phyloP scores from a whole-genome alignment of 495 filamentous ascomycete genomes.

The Neurospora africana region DNA sequence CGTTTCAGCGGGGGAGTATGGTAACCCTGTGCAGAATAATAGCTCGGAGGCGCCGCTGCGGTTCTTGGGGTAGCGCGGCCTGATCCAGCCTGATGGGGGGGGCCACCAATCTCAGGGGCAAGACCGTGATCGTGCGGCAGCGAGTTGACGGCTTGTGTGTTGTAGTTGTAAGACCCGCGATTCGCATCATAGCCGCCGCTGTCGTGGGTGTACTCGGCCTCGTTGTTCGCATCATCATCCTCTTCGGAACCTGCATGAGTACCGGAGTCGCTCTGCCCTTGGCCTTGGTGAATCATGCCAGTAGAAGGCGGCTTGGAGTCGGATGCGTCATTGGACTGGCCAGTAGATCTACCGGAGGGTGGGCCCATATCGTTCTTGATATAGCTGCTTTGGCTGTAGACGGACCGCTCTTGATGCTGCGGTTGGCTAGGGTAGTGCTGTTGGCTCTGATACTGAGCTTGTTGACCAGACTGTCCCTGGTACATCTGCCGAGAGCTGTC shows the following conservation, averaged over 20 bases:
- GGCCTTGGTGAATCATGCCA: conserved; percentile 44
- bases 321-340: conserved; percentile 45
- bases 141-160: conserved; percentile 49
- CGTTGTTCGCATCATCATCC: conserved; percentile 67
- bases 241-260: conserved; percentile 52
- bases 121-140: conserved; percentile 65
- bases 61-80: conserved; percentile 83
- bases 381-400: conserved; percentile 61
- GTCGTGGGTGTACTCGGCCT: conserved; percentile 73
- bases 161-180: conserved; percentile 67
- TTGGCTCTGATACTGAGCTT: conserved; percentile 50
- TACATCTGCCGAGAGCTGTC: conserved; percentile 74
- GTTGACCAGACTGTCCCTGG: conserved; percentile 58
- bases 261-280: conserved; percentile 44
- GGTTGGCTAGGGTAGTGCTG: conserved; percentile 39
- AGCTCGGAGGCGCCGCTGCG: conserved; percentile 50
- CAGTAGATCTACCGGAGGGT: conserved; percentile 53
- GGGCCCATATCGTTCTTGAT: conserved; percentile 90
- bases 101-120: conserved; percentile 75
- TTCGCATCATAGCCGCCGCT: conserved; percentile 55
- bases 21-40: conserved; percentile 59
- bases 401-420: conserved; percentile 55
- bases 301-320: conserved; percentile 65
- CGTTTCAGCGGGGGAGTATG: conserved; percentile 87
- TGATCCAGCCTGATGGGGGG: conserved; percentile 79